A percentile compares a stretch with the other conserved stretches of the same genome.
These are phyloP conservation scores for Pinus tabuliformis DNA, from an alignment of 75 land plant genomes.

Conservation along the genomic window DNA sequence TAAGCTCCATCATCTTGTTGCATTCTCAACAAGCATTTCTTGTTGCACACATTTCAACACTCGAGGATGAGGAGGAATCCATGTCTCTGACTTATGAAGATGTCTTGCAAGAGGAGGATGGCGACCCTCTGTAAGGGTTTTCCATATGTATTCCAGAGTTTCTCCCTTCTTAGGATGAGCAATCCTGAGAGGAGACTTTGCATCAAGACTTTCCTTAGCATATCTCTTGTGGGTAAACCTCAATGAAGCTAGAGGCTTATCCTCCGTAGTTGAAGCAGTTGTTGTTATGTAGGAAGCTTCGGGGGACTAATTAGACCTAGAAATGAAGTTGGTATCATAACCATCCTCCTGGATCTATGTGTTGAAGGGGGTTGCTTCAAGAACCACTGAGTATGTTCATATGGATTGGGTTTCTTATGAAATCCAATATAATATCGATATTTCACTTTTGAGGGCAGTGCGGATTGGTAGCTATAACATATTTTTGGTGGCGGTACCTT, in stretches of 20 bases:
- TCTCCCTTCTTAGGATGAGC: constrained; percentile 36
- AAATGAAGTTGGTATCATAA: constrained; percentile 5
- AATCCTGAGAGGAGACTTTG: constrained; percentile 28
- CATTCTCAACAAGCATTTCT: no score
- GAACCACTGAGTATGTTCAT: background rate
- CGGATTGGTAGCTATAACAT: background rate
- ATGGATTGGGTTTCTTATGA: background rate
- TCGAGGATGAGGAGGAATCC: constrained; percentile 14
- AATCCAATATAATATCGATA: background rate
- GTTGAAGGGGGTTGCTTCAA: background rate
- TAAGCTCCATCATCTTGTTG: no score
- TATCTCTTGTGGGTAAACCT: constrained; percentile 40
- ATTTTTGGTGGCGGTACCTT: background rate
- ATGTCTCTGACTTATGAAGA: constrained; percentile 56
- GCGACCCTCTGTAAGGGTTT: constrained; percentile 63
- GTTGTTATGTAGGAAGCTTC: background rate
- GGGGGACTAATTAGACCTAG: constrained; percentile 9
- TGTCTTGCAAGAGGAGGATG: constrained; percentile 55
- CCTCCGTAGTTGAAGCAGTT: constrained; percentile 16
- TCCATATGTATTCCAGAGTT: constrained; percentile 69
- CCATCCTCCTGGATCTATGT: constrained; percentile 12
- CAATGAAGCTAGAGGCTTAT: constrained; percentile 32
- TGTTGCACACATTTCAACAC: no score
- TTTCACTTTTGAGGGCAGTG: background rate
- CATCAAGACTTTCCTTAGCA: constrained; percentile 31